Evolutionary conservation across 1,284 basidiomycete genomes (phyloP).

Genomic region (Ustilago lituana): DNA sequence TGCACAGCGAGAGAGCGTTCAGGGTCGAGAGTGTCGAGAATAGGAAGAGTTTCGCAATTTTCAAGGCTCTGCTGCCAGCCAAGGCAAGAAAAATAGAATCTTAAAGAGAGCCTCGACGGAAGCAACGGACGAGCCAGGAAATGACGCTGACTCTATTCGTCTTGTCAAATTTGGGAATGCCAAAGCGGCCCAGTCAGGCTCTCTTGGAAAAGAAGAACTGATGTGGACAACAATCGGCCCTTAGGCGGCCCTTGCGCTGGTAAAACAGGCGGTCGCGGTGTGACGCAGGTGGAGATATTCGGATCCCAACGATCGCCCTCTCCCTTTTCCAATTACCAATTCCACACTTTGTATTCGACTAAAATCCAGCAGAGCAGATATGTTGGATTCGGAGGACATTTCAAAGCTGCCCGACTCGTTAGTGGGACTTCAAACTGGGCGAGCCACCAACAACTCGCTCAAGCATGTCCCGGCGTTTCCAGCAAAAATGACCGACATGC

Average conservation of each 20-base stretch:
- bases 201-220: background rate
- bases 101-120: too few species aligned
- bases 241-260: too few species aligned
- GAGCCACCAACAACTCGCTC: too few species aligned
- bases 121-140: too few species aligned
- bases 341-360: slow-evolving; percentile 1
- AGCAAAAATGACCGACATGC: slow-evolving; percentile 5
- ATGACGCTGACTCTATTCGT: too few species aligned
- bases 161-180: too few species aligned
- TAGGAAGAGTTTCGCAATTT: slow-evolving; percentile 19
- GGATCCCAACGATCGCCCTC: slow-evolving; percentile 15
- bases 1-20: background rate
- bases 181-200: background rate
- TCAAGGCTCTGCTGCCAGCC: background rate
- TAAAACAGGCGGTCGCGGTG: background rate
- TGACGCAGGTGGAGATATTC: slow-evolving; percentile 33
- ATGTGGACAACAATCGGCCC: too few species aligned
- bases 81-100: background rate
- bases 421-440: too few species aligned
- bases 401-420: too few species aligned
- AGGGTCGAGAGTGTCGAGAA: slow-evolving; percentile 7
- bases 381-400: background rate
- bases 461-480: too few species aligned
- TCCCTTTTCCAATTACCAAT: background rate
- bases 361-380: background rate